Base-by-base conservation (phyloP, 2,329 filamentous ascomycete species). In the Metarhizium guizhouense region DNA sequence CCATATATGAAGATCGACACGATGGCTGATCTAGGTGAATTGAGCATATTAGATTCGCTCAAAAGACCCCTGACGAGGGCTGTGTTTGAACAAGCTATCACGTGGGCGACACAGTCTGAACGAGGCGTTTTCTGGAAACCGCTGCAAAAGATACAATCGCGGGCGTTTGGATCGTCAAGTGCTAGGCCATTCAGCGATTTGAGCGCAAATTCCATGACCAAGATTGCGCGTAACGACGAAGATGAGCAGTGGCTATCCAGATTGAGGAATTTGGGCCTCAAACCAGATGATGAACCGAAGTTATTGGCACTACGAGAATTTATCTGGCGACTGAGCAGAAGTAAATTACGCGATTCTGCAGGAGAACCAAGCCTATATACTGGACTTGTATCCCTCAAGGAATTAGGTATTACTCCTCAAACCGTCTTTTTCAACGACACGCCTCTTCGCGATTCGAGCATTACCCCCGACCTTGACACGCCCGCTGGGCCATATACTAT, bases 211-310 rank as follows among this genome's bases (percentile, higher is more conserved):
- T 76, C 83, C 10, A 71, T 94, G 32, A 79, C 76, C 59, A 84
- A 82, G 61, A 74, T 88, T 3, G 73, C 81, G 0, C 92, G 85
- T 65, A 96, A 92, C 61, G 91, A 95, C 8, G 93, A 97, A 68
- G 94, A 99, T 66, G 91, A 96, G 59, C 84, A 91, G 62, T 97
- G 94, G 92, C 75, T 99, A n/a, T 78, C 82, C 14, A 87, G 90
- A 60, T 73, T 99, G 51, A 83, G 88, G 52, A 95, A 90, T 60
- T 83, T 95, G 47, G 94, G 94, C 0, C 83, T 99, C 75, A 76
- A 79, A 1, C 66, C 78, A 1, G 92, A 96, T 48, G 93, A 99
- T 62, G 94, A 99, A 61, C 83, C 88, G 66, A 97, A 99, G 69
- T 74, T 99, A 2, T 75, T 97, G 40, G 88, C 86, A 5, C 76